Conservation (phyloP, 208 protist species). For the Trypanosoma melophagium region DNA sequence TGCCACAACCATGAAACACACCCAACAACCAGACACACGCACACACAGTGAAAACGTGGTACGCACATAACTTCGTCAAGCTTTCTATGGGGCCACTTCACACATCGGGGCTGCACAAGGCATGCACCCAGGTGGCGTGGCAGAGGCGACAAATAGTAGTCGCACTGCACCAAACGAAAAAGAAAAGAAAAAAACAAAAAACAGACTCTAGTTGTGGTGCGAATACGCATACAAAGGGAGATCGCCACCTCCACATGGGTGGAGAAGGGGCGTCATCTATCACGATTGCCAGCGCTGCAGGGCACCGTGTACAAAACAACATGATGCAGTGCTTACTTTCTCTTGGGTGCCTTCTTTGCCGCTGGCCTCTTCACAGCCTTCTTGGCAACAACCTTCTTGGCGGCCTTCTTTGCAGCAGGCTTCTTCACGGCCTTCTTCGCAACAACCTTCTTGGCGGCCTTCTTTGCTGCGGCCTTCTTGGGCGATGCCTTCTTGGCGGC, state of each 20-base stretch:
- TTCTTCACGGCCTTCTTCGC: background rate
- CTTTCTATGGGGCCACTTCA: too few species aligned
- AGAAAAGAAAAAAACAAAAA: background rate
- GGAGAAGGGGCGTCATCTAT: background rate
- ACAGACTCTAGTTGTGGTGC: too few species aligned
- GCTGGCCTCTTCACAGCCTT: slow-evolving; percentile 20
- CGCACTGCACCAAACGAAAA: background rate
- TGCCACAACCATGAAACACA: too few species aligned
- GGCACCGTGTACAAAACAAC: background rate
- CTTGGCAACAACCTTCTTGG: background rate
- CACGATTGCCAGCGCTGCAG: background rate
- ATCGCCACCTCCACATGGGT: background rate
- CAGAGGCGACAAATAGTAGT: too few species aligned
- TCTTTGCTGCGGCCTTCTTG: background rate
- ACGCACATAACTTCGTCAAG: too few species aligned
- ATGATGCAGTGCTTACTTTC: background rate
- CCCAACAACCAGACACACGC: too few species aligned
- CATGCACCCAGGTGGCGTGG: too few species aligned
- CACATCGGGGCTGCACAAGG: too few species aligned
- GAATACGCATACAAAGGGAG: background rate
- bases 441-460: background rate
- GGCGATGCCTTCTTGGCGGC: background rate
- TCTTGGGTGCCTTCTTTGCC: slow-evolving; percentile 28
- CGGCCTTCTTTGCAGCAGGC: background rate
- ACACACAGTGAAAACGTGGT: too few species aligned